Conservation (phyloP, 352 stramenopile genomes). For the Phytophthora sojae region DNA sequence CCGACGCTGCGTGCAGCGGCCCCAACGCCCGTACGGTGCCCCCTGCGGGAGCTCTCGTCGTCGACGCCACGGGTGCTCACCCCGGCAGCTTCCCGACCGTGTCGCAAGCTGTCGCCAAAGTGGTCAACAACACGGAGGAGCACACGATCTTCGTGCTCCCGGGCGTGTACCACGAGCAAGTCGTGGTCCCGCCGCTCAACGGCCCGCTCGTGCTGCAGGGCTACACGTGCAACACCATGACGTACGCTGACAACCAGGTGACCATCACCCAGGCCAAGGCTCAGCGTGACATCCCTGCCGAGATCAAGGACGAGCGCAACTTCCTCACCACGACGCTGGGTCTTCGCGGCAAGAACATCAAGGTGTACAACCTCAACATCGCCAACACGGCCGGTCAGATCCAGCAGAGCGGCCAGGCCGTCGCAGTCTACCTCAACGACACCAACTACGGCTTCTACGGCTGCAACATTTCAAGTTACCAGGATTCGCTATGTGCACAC, state of each 20-base stretch:
- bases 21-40: no score
- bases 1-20: no score
- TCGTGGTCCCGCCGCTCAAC: slow-evolving; percentile 6
- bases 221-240: slow-evolving; percentile 28
- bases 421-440: slow-evolving; percentile 13
- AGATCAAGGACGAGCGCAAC: not conserved
- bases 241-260: slow-evolving; percentile 20
- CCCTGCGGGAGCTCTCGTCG: slow-evolving; percentile 1
- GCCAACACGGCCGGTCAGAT: slow-evolving; percentile 9
- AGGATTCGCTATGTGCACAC: slow-evolving; percentile 18
- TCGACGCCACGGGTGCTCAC: slow-evolving; percentile 14
- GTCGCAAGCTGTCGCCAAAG: not conserved
- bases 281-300: slow-evolving; percentile 9
- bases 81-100: slow-evolving; percentile 16
- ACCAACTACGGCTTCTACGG: slow-evolving; percentile 23
- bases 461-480: slow-evolving; percentile 20
- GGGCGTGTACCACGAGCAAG: slow-evolving; percentile 26
- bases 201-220: slow-evolving; percentile 21
- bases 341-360: slow-evolving; percentile 11
- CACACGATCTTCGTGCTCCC: slow-evolving; percentile 28
- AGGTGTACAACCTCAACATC: slow-evolving; percentile 32
- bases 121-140: slow-evolving; percentile 11
- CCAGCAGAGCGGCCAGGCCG: slow-evolving; percentile 12
- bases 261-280: slow-evolving; percentile 19
- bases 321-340: not conserved